phyloP scores from a whole-genome alignment of 139 green algal species.

The Pleodorina starrii region DNA sequence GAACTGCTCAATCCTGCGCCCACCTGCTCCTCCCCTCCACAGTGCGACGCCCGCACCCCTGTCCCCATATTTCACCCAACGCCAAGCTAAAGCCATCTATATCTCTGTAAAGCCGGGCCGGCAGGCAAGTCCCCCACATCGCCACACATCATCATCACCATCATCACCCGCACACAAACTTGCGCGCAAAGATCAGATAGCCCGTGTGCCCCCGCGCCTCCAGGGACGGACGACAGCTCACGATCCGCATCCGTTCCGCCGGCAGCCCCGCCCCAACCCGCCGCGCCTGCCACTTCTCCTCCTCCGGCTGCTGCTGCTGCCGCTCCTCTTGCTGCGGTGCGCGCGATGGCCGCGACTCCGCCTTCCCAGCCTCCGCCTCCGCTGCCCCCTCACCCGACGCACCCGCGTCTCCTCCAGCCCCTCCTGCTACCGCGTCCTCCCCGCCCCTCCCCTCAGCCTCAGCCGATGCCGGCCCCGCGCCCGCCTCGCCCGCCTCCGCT shows the following conservation, averaged over 20 bases:
- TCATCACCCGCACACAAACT: conserved; percentile 69
- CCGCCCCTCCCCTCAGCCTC: too few species aligned
- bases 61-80: too few species aligned
- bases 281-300: conserved; percentile 36
- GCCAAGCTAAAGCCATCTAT: too few species aligned
- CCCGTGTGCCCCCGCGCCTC: conserved; percentile 89
- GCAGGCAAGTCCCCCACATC: too few species aligned
- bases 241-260: conserved; percentile 12
- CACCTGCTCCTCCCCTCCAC: too few species aligned
- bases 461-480: too few species aligned
- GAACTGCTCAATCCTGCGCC: too few species aligned
- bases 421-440: neutral
- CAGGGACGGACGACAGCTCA: conserved; percentile 68
- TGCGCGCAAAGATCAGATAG: conserved; percentile 90
- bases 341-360: neutral
- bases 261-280: neutral
- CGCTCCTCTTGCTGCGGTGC: neutral
- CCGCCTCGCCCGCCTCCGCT: too few species aligned
- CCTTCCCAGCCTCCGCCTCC: neutral
- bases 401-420: neutral
- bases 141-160: too few species aligned
- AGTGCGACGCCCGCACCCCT: too few species aligned
- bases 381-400: neutral
- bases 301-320: conserved; percentile 8
- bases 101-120: too few species aligned